A percentile compares a stretch with the other conserved stretches of the same genome.
These are phyloP conservation scores for Quercus berberidifolia DNA, from an alignment of 306 rosid genomes.

Conservation along the genomic window DNA sequence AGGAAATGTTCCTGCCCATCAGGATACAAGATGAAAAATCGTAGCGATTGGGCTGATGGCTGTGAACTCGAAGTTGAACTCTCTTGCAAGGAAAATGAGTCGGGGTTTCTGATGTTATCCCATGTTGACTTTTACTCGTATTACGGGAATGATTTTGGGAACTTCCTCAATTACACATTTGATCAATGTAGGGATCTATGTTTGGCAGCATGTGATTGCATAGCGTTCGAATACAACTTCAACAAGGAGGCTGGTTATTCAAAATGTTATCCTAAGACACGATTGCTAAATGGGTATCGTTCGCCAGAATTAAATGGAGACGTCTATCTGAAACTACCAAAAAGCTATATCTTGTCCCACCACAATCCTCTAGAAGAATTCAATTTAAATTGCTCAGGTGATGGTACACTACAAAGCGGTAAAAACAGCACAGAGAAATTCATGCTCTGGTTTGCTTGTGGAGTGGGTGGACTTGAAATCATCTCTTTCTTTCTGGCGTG, in stretches of 20 bases:
- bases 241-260: background rate
- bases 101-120: background rate
- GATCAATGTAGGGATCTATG: conserved; percentile 23
- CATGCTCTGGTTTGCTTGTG: conserved; percentile 16
- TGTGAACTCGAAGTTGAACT: conserved; percentile 34
- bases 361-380: background rate
- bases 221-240: conserved; percentile 18
- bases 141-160: conserved; percentile 26
- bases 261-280: conserved; percentile 21
- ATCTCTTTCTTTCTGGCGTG: conserved; percentile 11
- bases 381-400: conserved; percentile 3
- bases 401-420: background rate
- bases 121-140: conserved; percentile 12
- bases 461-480: conserved; percentile 27
- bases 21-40: conserved; percentile 16
- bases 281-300: conserved; percentile 24
- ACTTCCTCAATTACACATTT: background rate
- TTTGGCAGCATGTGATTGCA: conserved; percentile 18
- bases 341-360: background rate
- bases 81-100: conserved; percentile 8
- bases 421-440: background rate
- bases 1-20: conserved; percentile 28
- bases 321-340: conserved; percentile 23
- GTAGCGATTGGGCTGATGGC: conserved; percentile 36
- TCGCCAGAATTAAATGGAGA: background rate